A percentile compares a stretch with the other conserved stretches of the same genome.
Conservation (phyloP, 1,139 yeast genomes). For the Yamadazyma atlantica region DNA sequence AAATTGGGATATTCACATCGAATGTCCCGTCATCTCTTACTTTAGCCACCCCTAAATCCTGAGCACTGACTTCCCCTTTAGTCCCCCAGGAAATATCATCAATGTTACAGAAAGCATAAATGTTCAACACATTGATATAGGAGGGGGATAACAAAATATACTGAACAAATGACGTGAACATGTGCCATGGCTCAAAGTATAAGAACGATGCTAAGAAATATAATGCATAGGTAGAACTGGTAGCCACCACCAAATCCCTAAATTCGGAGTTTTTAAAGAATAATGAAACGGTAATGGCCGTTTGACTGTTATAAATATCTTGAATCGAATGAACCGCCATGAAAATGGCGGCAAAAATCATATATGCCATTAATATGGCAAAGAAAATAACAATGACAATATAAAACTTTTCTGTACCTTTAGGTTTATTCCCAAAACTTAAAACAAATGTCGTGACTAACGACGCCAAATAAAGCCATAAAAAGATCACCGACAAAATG, state of each 20-base stretch:
- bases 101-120: constrained; percentile 51
- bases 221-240: constrained; percentile 46
- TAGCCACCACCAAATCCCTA: constrained; percentile 50
- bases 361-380: constrained; percentile 88
- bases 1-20: constrained; percentile 71
- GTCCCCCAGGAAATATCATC: constrained; percentile 56
- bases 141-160: constrained; percentile 49
- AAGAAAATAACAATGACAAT: constrained; percentile 83
- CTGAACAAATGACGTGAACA: constrained; percentile 49
- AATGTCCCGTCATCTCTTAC: constrained; percentile 64
- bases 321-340: constrained; percentile 49
- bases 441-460: constrained; percentile 88
- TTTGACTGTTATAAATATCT: constrained; percentile 28
- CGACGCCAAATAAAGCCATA: constrained; percentile 88
- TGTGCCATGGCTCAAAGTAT: constrained; percentile 53
- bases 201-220: constrained; percentile 47
- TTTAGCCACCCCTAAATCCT: constrained; percentile 54
- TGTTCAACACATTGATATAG: constrained; percentile 47
- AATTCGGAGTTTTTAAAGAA: constrained; percentile 45
- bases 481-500: constrained; percentile 72
- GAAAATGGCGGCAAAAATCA: constrained; percentile 64
- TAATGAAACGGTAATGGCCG: constrained; percentile 35
- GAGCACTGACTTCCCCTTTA: constrained; percentile 47
- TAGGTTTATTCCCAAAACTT: constrained; percentile 92
- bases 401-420: constrained; percentile 84